Evolutionary conservation across 2,329 filamentous ascomycete genomes (phyloP), one percentile per base, ranked within the genome.

Genomic region (Pseudogymnoascus sp.): DNA sequence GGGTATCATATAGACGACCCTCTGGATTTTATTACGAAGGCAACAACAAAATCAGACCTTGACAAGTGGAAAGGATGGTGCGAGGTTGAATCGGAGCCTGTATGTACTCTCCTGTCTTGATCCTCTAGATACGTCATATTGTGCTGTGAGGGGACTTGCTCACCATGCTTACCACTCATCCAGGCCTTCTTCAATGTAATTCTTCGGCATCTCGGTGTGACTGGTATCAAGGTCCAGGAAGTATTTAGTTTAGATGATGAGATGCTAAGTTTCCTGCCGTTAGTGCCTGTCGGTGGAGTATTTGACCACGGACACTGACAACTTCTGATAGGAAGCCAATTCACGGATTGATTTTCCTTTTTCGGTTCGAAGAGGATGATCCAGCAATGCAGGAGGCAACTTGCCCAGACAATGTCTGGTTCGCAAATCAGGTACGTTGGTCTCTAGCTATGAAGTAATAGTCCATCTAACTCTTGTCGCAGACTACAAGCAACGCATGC

Each of bases 11-110:
- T 62, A 35, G 59, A 33, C 21, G 66, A 67, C 40, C 28, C 65
- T 18, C 33, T 68, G 12, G 67, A 65, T 1, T 67, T 70, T 25
- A 64, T 66, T 10, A 73, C 85, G 63, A 75, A 75, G 38, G 79
- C 79, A 10, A 77, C 84, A 63, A 76, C 75, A 3, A 70, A 74
- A 5, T 74, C 80, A 31, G 85, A 89, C 68, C 79, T 82, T 23
- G 74, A 80, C 25, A 79, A 80, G 31, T 92, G 88, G 85, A 79
- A 84, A 60, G 88, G 88, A 23, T 93, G 89, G 85, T 83, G 87
- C 64, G 92, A 97, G 71, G 82, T 97, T 60, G 92, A 96, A 75
- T 96, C 91, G 5, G 92, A 97, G 66, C 92, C 92, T 6, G 91
- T 91, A 75, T 75, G 83, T 72, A 50, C 7, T 16, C 18, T 38